These are phyloP conservation scores for Penicillium sp. DNA, from an alignment of 2,329 filamentous ascomycete genomes.

Conservation along the genomic window DNA sequence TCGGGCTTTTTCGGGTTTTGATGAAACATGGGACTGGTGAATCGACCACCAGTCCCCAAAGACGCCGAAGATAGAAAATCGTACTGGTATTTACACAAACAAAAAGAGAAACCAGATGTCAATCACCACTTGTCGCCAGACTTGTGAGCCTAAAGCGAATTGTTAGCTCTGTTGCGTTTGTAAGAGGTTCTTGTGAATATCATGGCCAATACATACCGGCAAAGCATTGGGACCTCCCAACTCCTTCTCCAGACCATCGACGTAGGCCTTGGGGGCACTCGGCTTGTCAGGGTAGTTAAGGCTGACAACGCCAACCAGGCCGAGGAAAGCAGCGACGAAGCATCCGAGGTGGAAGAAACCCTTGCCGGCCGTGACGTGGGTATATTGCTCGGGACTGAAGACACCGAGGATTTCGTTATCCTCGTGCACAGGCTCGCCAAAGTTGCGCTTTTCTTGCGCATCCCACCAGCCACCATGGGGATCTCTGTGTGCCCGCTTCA, in stretches of 20 bases:
- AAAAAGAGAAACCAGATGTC: constrained; percentile 24
- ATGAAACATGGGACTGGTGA: constrained; percentile 15
- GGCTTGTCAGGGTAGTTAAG: constrained; percentile 70
- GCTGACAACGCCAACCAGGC: constrained; percentile 67
- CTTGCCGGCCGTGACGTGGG: constrained; percentile 72
- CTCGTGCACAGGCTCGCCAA: constrained; percentile 93
- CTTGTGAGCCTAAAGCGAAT: constrained; percentile 38
- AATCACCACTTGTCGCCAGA: constrained; percentile 39
- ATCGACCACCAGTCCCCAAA: constrained; percentile 29
- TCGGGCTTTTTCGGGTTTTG: constrained; percentile 18
- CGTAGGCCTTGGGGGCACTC: constrained; percentile 67
- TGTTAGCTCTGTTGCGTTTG: constrained; percentile 13
- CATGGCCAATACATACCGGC: constrained; percentile 55
- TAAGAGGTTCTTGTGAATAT: neutral
- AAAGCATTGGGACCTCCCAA: constrained; percentile 68
- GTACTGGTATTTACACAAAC: constrained; percentile 44
- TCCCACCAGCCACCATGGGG: constrained; percentile 96
- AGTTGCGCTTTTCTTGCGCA: constrained; percentile 95
- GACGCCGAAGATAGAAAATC: constrained; percentile 36
- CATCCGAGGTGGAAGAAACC: constrained; percentile 66
- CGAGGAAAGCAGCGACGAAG: constrained; percentile 65
- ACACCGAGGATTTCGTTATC: constrained; percentile 92
- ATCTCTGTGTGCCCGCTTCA: constrained; percentile 91
- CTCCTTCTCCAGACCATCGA: constrained; percentile 69
- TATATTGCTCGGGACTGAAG: constrained; percentile 87